Percentiles rank a stretch among this genome's conserved stretches.
Conservation (phyloP, 2,329 filamentous ascomycete species). For the Lachnellula suecica region DNA sequence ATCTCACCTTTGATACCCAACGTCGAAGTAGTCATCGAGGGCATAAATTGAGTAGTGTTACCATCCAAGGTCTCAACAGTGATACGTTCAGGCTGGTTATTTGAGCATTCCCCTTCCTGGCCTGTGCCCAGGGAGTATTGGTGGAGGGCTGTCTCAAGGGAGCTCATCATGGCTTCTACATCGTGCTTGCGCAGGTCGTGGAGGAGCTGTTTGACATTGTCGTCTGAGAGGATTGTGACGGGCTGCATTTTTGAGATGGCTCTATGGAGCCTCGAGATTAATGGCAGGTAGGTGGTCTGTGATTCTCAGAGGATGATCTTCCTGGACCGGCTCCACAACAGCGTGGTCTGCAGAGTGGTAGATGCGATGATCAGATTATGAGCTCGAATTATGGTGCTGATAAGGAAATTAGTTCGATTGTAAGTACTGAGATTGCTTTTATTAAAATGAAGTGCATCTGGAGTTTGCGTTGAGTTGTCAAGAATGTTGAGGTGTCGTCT, state of each 20-base stretch:
- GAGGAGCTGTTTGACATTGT: conserved; percentile 53
- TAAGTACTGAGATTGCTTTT: too few relatives aligned
- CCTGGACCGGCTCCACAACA: too few relatives aligned
- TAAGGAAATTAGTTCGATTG: too few relatives aligned
- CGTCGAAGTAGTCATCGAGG: conserved; percentile 60
- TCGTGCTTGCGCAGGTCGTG: conserved; percentile 53
- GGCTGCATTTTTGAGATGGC: conserved; percentile 45
- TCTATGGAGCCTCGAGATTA: neutral
- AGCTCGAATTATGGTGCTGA: too few relatives aligned
- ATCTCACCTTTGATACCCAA: conserved; percentile 65
- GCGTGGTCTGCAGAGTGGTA: too few relatives aligned
- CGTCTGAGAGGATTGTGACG: conserved; percentile 57
- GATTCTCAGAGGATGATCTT: neutral
- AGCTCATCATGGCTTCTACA: conserved; percentile 49
- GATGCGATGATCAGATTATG: too few relatives aligned
- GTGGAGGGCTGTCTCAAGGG: conserved; percentile 53
- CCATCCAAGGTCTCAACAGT: conserved; percentile 49
- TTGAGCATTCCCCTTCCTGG: conserved; percentile 33
- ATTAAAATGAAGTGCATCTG: too few relatives aligned
- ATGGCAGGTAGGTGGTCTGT: neutral
- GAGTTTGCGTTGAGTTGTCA: too few relatives aligned
- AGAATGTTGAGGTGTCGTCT: too few relatives aligned
- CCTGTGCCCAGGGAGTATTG: conserved; percentile 60
- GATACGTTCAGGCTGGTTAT: conserved; percentile 55
- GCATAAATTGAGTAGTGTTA: conserved; percentile 72